phyloP scores from a whole-genome alignment of 129 eudicot species.

The Tagetes patula region DNA sequence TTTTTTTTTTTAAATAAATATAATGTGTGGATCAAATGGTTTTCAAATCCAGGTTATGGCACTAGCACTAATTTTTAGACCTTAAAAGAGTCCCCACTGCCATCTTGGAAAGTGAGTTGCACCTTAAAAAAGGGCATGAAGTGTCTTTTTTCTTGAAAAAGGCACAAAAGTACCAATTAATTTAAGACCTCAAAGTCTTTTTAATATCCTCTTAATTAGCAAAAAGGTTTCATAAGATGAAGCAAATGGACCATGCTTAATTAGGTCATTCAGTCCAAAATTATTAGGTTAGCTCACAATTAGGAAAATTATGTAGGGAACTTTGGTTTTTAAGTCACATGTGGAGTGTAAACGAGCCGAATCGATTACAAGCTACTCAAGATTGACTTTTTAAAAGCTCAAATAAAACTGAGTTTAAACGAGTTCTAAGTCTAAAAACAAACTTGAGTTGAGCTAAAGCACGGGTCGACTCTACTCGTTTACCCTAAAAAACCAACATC shows the following conservation, averaged over 20 bases:
- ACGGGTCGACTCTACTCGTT: no score
- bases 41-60: constrained; percentile 32
- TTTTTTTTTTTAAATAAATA: not conserved
- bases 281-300: constrained; percentile 23
- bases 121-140: constrained; percentile 25
- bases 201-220: constrained; percentile 22
- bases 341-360: not conserved
- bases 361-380: no score
- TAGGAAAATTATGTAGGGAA: constrained; percentile 17
- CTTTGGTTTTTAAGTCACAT: not conserved
- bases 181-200: constrained; percentile 29
- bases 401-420: no score
- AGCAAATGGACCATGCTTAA: not conserved
- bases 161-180: constrained; percentile 4
- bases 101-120: constrained; percentile 28
- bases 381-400: no score
- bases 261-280: not conserved
- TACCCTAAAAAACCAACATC: no score
- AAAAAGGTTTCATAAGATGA: constrained; percentile 1
- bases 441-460: no score
- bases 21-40: constrained; percentile 25
- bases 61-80: constrained; percentile 23
- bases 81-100: constrained; percentile 31
- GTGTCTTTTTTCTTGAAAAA: constrained; percentile 27
- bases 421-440: no score